A percentile compares a stretch with the other conserved stretches of the same genome.
Conservation (phyloP, 441 rosid genomes). For the Jatropha multifida region DNA sequence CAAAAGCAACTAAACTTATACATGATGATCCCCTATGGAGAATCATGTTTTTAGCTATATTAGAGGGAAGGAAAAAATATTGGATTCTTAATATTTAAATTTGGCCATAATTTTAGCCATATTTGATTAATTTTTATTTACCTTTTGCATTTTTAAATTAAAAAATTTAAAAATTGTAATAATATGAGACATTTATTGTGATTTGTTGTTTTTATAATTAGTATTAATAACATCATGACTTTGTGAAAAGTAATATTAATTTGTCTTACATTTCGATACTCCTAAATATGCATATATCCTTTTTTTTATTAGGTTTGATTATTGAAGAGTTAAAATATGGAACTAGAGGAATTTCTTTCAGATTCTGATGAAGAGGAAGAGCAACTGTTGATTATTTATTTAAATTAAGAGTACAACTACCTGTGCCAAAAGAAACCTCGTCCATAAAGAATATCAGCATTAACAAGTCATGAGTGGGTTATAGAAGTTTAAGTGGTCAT, state of each 20-base stretch:
- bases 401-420: not conserved
- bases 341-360: not conserved
- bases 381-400: not conserved
- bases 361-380: not conserved
- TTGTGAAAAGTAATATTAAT: too few relatives aligned
- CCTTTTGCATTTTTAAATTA: too few relatives aligned
- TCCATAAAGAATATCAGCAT: not conserved
- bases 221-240: too few relatives aligned
- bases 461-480: not conserved
- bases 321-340: not conserved
- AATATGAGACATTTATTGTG: too few relatives aligned
- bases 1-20: not conserved
- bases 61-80: not conserved
- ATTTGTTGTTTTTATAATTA: too few relatives aligned
- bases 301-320: not conserved
- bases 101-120: not conserved
- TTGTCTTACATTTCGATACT: too few relatives aligned
- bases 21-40: constrained; percentile 9
- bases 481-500: not conserved
- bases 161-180: too few relatives aligned
- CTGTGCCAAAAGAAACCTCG: not conserved
- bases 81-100: not conserved
- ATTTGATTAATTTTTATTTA: too few relatives aligned
- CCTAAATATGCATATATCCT: too few relatives aligned
- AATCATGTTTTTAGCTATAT: not conserved